phyloP scores from a whole-genome alignment of 1,284 basidiomycete species.

The Singerocomus inundabilis region DNA sequence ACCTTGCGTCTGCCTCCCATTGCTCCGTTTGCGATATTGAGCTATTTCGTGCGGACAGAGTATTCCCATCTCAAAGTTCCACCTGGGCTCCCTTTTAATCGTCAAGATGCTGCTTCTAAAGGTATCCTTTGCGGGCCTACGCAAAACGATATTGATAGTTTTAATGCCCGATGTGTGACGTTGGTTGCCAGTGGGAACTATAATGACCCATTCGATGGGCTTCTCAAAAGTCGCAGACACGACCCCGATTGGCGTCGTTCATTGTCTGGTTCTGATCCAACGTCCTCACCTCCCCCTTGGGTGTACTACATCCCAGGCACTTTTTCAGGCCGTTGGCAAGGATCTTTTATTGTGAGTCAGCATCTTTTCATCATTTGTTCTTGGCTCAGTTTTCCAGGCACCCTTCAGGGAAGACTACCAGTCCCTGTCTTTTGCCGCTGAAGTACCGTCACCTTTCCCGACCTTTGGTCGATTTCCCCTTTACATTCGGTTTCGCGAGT shows the following conservation, averaged over 20 bases:
- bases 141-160: conserved; percentile 43
- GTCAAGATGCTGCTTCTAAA: conserved; percentile 24
- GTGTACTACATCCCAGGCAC: conserved; percentile 40
- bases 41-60: conserved; percentile 46
- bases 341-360: conserved; percentile 42
- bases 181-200: conserved; percentile 27
- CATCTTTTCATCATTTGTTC: neutral
- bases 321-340: conserved; percentile 47
- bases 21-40: conserved; percentile 44
- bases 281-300: neutral
- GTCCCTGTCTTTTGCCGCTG: conserved; percentile 33
- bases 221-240: conserved; percentile 31
- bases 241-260: conserved; percentile 35
- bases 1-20: conserved; percentile 39
- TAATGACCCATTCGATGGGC: conserved; percentile 23
- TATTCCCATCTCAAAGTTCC: conserved; percentile 36
- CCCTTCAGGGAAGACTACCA: conserved; percentile 37
- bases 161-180: conserved; percentile 41
- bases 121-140: conserved; percentile 38
- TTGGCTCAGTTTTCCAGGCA: conserved; percentile 31
- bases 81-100: conserved; percentile 34
- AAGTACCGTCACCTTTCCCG: conserved; percentile 36
- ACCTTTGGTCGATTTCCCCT: conserved; percentile 40
- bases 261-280: conserved; percentile 8
- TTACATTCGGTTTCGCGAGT: conserved; percentile 46